Base-by-base conservation (phyloP, 768 basidiomycete species). In the Podaxis sp. region DNA sequence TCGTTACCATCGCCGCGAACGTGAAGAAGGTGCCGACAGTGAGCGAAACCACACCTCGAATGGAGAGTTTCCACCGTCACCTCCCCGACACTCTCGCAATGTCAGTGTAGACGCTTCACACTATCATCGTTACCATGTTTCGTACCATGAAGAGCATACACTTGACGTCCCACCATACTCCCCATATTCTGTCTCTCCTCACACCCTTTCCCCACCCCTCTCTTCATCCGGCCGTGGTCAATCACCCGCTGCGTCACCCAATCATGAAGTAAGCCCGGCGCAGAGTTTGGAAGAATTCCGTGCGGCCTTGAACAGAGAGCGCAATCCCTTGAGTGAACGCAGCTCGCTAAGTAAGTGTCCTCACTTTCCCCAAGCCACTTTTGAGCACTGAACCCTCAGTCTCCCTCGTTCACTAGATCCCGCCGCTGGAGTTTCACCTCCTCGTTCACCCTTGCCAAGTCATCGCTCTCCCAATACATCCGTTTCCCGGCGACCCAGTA, bases 281-380 rank as follows among this genome's bases (percentile, higher is more conserved):
- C 75, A 75, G 55, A 73, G 69, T 5, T 66, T 77, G 5, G 78
- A 78, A 60, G 78, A 77, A 55, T 73, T 76, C 55, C 65, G 76
- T 54, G 73, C 75, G 54, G 70, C 73, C 1, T 63, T 77, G 9
- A 65, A 74, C 36, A 65, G 71, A 47, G 74, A 21, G 18, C 10
- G 5, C 23, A 48, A 42, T 42, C 66, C 42, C 54, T 76, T 61
- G 65, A 61, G 14, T 57, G 56, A 46, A 35, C 51, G 10, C 52
- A 59, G 48, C 27, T 16, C 56, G 25, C 51, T 16, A 14, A 54
- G 63, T 66, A 47, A 59, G 59, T 53, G 21, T 13, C 18, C 16
- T 25, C 13, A 16, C 2, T 27, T 21, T 38, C 36, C 21, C 32
- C 38, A 50, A 5, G 35, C 55, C 56, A 61, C 57, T 50, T 53